Base-by-base conservation (phyloP, 179 eudicot species). In the Nepenthes alata region DNA sequence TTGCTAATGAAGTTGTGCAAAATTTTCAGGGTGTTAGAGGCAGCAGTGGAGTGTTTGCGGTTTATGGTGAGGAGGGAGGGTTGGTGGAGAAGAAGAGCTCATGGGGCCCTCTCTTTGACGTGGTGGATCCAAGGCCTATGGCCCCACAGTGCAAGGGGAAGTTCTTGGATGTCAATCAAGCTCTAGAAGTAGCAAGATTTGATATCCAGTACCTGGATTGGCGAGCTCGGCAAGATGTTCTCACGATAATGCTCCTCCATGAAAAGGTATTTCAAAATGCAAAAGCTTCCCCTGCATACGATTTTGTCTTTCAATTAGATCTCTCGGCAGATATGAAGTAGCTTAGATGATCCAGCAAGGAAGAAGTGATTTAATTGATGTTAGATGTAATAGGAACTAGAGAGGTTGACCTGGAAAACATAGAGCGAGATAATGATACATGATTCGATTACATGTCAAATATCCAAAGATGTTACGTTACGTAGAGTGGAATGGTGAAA, bases 201-300 rank as follows among this genome's bases (percentile, higher is more conserved):
- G 96, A 89, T 72, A 78, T 91, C 25, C 96, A 91, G 38, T 91
- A 91, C 68, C 83, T 85, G 58, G 98, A 91, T 78, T 91, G 98
- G 25, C 85, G 96, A 59, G 98, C 98, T 51, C 83, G 98, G 3
- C 96, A 91, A 62, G 98, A 91, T 74, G 80, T 91, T 51, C 95
- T 91, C 54, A 66, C 89, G 6, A 91, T 91, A 52, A 86, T 91
- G 95, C 77, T 84, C 57, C 85, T 91, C 47, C 98, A 91, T 60
- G 95, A 91, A 53, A 91, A 91, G 91, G 98, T 91, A 13, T 2
- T 56, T 35, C 11, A 36, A 70, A 25, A 55, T 5, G 11, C 12
- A 6, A 11, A 7, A 13, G 6, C 7, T 12, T 5, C 15, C 6
- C 35, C 37, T 13, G 36, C 25, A 5, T 15, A 11, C 15, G 5